Evolutionary conservation across 129 eudicot species (phyloP), one percentile per base, ranked within the genome.

Genomic region (Flaveria ramosissima): DNA sequence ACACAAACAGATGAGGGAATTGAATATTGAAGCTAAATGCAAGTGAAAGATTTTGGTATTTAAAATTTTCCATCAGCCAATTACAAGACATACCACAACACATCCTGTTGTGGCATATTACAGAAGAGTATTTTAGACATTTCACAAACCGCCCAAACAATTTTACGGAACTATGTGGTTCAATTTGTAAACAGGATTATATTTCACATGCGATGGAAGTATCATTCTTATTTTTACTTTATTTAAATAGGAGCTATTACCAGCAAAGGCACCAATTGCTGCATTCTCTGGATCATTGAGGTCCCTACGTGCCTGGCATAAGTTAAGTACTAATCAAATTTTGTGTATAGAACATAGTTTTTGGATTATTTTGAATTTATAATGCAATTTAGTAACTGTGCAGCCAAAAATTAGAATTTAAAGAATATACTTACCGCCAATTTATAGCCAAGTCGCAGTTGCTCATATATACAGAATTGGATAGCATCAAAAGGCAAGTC

Each of bases 401-500:
- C 24, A 73, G 73, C 26, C 14, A 62, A 61, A 55, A 17, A 45
- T 26, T 57, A 6, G 68, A 16, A 43, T 12, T 36, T 36, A 63
- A n/a, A 53, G 20, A 60, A 68, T 66, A 45, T 17, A 82, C 90
- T 86, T 76, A 94, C 99, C 39, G 97, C 99, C 76, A 86, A 82
- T 80, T 88, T 95, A 74, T 95, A 95, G 36, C 96, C 99, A 24
- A 91, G 83, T 47, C 97, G 96, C 68, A 95, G 91, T 78, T 95
- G 99, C 80, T 95, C 99, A 55, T 95, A 95, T 79, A 95, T 79
- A 85, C 99, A 95, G 80, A 95, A 95, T 77, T 95, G 99, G 78
- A 95, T 89, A 9, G 99, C 99, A 80, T 95, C 99, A 81, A 95
- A 95, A 74, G 99, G 99, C 84, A 95, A 82, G 85, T 95, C 99